Evolutionary conservation across 441 rosid genomes (phyloP), one percentile per base, ranked within the genome.

Genomic region (Gossypium schwendimanii): DNA sequence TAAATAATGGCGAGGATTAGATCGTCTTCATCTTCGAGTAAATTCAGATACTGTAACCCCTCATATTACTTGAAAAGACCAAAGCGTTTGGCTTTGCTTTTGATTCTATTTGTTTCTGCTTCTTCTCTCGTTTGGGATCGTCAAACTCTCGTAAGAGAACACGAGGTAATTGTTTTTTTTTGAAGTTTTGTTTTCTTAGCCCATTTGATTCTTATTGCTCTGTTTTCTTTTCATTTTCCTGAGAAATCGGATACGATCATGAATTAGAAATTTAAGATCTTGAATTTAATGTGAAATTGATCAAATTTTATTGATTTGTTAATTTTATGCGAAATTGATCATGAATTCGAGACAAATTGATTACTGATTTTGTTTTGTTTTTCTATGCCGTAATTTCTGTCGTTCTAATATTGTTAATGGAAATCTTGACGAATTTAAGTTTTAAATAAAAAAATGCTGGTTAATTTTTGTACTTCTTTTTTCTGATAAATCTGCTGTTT

Each of bases 101-200:
- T 92, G 73, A 84, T 94, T 26, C 77, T 80, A 10, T 94, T 94
- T 60, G 92, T 94, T 49, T 82, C 82, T 60, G 88, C 73, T 73
- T 77, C 93, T 57, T 49, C 91, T 69, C 58, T 91, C 21, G 80
- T 92, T 5, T 94, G 99, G 98, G 98, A 92, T 91, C 99, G 98
- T 77, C 91, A 89, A 69, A 91, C 93, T 78, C 96, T 94, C 73
- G 81, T 83, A 63, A 81, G 87, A 21, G 97, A 92, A 55, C 84
- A 92, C 79, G 80, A 91, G 96, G 99, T 91, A 75, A 31, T 69
- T n/a, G 50, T 14, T n/a, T 59, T 71, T 2, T 39, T 63, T 18
- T 63, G 4, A 21, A n/a, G 44, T 50, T 63, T 21, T 11, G 23
- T 44, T 64, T 64, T 21, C 7, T 47, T 41, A 41, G 45, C 45